Percentiles rank a stretch among this genome's conserved stretches.
These are phyloP conservation scores for Acidomyces sp. DNA, from an alignment of 495 filamentous ascomycete species.

Conservation along the genomic window DNA sequence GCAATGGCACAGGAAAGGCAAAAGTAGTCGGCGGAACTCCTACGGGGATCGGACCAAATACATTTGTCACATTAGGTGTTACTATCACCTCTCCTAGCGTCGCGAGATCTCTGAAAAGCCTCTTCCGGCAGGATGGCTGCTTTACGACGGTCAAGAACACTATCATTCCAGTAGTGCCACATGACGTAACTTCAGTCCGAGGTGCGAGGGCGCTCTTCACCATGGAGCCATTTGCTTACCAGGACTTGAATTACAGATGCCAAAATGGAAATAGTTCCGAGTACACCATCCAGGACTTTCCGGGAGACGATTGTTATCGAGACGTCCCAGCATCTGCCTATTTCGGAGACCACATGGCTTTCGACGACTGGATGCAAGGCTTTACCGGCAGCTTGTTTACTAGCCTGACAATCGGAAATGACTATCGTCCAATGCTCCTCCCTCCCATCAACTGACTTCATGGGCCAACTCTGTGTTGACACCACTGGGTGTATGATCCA, in stretches of 20 bases:
- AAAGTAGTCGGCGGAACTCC: neutral
- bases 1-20: neutral
- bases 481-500: no score
- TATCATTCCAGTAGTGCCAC: neutral
- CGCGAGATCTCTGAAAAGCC: neutral
- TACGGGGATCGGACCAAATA: neutral
- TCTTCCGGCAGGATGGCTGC: neutral
- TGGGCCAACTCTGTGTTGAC: no score
- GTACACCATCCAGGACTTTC: neutral
- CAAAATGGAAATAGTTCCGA: neutral
- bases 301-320: neutral
- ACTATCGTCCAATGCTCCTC: no score
- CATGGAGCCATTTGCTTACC: neutral
- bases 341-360: no score
- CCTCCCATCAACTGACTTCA: no score
- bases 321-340: conserved; percentile 1
- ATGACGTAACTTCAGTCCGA: neutral
- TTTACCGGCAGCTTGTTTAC: no score
- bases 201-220: neutral
- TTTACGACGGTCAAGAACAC: neutral
- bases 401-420: no score
- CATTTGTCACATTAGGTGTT: neutral
- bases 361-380: no score
- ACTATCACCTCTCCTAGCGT: conserved; percentile 4
- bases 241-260: conserved; percentile 1